phyloP scores from a whole-genome alignment of 2,329 filamentous ascomycete species.

The Botryotinia narcissicola region DNA sequence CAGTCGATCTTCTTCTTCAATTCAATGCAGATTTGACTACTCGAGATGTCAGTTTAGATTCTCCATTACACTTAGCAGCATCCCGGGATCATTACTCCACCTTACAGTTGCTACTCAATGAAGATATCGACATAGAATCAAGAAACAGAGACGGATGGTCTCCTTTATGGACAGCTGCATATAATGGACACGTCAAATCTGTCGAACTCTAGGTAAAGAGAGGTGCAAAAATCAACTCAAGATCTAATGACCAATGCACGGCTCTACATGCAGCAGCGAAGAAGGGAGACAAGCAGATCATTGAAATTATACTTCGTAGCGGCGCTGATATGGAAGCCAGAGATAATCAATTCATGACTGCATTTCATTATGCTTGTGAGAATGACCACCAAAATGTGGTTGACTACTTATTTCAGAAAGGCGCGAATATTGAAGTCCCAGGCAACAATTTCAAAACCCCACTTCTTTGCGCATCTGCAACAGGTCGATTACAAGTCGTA shows the following conservation, averaged over 20 bases:
- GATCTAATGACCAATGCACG: constrained; percentile 20
- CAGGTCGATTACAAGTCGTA: constrained; percentile 11
- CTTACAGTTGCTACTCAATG: not conserved
- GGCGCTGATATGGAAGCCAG: constrained; percentile 19
- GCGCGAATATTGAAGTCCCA: constrained; percentile 14
- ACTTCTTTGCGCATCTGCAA: constrained; percentile 17
- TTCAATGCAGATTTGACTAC: not conserved
- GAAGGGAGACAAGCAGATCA: constrained; percentile 18
- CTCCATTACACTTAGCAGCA: constrained; percentile 11
- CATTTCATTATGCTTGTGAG: constrained; percentile 19
- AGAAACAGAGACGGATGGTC: constrained; percentile 12
- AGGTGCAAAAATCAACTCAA: constrained; percentile 20
- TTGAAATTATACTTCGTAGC: constrained; percentile 17
- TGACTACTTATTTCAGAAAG: constrained; percentile 18
- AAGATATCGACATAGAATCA: constrained; percentile 15
- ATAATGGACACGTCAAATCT: constrained; percentile 18
- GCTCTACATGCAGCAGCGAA: constrained; percentile 21
- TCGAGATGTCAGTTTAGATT: not conserved
- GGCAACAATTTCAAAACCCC: constrained; percentile 18
- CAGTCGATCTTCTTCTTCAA: constrained; percentile 1
- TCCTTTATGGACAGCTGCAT: constrained; percentile 20
- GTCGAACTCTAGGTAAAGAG: constrained; percentile 19
- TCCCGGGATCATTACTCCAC: constrained; percentile 1
- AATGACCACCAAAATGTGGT: constrained; percentile 1
- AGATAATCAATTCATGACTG: constrained; percentile 20